Base-by-base conservation (phyloP, 208 protist genomes). In the Dictyostelium gargantuum region DNA sequence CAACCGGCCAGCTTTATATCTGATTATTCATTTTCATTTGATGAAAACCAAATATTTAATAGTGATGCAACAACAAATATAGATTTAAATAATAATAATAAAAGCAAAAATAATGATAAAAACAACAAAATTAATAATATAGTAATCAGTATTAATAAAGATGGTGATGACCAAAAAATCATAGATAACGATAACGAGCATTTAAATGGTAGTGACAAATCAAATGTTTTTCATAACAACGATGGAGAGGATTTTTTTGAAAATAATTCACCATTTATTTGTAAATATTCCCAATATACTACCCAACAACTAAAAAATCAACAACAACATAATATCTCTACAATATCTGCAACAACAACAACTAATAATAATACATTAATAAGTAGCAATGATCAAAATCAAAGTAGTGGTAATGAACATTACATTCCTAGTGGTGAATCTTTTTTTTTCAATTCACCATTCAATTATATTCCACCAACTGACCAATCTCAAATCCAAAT, bases 21-120 rank as follows among this genome's bases (percentile, higher is more conserved):
- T 19, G 68, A 74, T 4, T 77, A 29, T 77, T 52, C 44, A 35
- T 77, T 77, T 77, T 38, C 72, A 52, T 77, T 52, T 77, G 72
- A 77, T 77, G 72, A 52, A 50, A 40, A 52, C 38, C 23, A 35
- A 52, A 38, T 29, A n/a, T 21, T 46, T 52, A 52, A 77, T 77
- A 52, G 32, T 77, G 42, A 29, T 23, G 54, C 19, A 52, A 35
- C 15, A 15, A 32, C 32, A 23, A 48, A 50, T 76, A 50, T 35
- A 35, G 19, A 52, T 50, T 17, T 19, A 8, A 40, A 52, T 76
- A 29, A n/a, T 40, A 40, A 40, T 48, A 48, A 46, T 75, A 75
- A 40, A 29, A 29, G n/a, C 46, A 75, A 46, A 29, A 75, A 75
- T 75, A 48, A 75, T 75, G n/a, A 46, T 73, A 73, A 44, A 44